Evolutionary conservation across 2,329 filamentous ascomycete genomes (phyloP).

Genomic region (Fonsecaea pedrosoi): DNA sequence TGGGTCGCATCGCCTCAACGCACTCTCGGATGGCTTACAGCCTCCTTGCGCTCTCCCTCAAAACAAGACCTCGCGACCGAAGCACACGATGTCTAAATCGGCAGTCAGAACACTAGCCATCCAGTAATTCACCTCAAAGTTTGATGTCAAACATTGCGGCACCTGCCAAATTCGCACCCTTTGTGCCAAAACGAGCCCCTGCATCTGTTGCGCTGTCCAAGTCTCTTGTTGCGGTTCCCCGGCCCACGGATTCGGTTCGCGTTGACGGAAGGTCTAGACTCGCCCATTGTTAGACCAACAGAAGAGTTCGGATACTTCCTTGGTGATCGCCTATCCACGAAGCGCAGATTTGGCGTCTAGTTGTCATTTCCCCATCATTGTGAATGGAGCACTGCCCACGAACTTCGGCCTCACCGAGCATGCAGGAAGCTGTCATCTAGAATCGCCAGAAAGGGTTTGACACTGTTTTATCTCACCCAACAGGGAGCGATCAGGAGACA

Average conservation of each 20-base stretch:
- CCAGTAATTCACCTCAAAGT: neutral
- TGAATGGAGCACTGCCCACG: neutral
- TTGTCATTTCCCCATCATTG: neutral
- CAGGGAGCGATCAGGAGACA: neutral
- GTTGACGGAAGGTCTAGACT: slow-evolving; percentile 14
- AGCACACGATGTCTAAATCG: neutral
- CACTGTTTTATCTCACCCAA: neutral
- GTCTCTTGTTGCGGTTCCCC: slow-evolving; percentile 5
- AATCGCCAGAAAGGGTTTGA: neutral
- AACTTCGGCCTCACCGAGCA: neutral
- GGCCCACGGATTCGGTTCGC: slow-evolving; percentile 2
- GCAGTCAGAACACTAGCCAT: neutral
- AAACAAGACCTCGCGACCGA: neutral
- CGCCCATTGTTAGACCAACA: neutral
- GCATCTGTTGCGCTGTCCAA: slow-evolving; percentile 1
- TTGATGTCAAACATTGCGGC: neutral
- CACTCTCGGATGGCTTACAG: neutral
- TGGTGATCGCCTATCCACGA: neutral
- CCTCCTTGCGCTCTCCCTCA: neutral
- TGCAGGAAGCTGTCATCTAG: neutral
- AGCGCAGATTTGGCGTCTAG: neutral
- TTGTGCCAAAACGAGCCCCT: slow-evolving; percentile 3
- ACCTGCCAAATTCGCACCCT: slow-evolving; percentile 5
- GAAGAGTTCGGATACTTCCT: neutral
- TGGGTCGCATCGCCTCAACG: neutral